A percentile compares a stretch with the other conserved stretches of the same genome.
Evolutionary conservation across 345 rosid species (phyloP).

Genomic region (Salix viminalis): DNA sequence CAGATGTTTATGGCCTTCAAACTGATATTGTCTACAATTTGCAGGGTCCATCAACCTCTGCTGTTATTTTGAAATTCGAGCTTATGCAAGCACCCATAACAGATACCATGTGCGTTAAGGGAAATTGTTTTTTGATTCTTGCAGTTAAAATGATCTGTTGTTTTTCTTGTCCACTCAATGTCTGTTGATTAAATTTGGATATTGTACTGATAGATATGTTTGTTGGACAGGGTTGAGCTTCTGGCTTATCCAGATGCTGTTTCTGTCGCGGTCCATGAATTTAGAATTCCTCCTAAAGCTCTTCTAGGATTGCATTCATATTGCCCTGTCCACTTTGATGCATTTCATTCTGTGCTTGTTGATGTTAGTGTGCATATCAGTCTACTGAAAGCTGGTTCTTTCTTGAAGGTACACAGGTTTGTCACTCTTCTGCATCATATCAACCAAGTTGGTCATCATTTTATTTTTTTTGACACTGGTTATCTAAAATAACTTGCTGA

Average conservation of each 20-base stretch:
- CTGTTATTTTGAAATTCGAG: slow-evolving; percentile 86
- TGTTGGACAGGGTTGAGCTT: slow-evolving; percentile 46
- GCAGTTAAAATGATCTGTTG: neutral
- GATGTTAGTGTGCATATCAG: slow-evolving; percentile 75
- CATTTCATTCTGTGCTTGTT: slow-evolving; percentile 73
- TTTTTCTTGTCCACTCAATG: neutral
- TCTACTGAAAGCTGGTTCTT: slow-evolving; percentile 58
- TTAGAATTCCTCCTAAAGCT: slow-evolving; percentile 87
- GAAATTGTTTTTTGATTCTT: slow-evolving; percentile 9
- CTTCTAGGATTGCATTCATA: slow-evolving; percentile 89
- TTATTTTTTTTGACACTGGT: slow-evolving; percentile 1
- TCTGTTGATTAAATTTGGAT: neutral
- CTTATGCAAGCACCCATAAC: slow-evolving; percentile 68
- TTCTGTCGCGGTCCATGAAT: slow-evolving; percentile 75
- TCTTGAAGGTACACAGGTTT: slow-evolving; percentile 57
- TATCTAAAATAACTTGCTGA: slow-evolving; percentile 13
- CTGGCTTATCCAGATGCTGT: slow-evolving; percentile 49
- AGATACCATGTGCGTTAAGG: slow-evolving; percentile 46
- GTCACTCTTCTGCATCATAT: slow-evolving; percentile 18
- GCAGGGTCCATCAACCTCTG: slow-evolving; percentile 67
- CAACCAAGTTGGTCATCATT: slow-evolving; percentile 6
- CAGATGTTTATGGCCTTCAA: neutral
- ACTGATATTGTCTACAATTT: slow-evolving; percentile 13
- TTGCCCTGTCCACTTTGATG: slow-evolving; percentile 88
- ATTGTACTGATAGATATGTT: neutral